A percentile compares a stretch with the other conserved stretches of the same genome.
These are phyloP conservation scores for Yamadazyma laniorum DNA, from an alignment of 805 yeast genomes.

Conservation along the genomic window DNA sequence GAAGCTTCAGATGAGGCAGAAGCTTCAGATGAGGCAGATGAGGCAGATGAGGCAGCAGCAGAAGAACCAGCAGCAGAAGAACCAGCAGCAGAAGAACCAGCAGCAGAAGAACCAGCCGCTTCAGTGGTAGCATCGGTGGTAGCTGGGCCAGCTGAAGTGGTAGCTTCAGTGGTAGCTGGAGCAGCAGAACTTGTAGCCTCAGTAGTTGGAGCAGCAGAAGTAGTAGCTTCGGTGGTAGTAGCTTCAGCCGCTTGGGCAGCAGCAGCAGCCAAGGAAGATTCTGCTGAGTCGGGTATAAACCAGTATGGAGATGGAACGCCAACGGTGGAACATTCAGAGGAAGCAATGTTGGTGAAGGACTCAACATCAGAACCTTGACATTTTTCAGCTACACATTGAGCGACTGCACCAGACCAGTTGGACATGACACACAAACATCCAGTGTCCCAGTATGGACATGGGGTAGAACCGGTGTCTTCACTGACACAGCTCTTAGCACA, in stretches of 20 bases:
- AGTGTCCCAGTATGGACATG: constrained; percentile 48
- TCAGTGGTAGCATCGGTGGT: constrained; percentile 7
- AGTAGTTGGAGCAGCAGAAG: constrained; percentile 5
- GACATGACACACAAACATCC: constrained; percentile 47
- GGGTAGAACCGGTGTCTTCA: constrained; percentile 32
- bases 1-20: constrained; percentile 4
- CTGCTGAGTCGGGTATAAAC: constrained; percentile 29
- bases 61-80: constrained; percentile 6
- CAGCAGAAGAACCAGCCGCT: constrained; percentile 6
- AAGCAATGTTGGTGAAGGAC: constrained; percentile 29
- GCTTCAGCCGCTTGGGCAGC: constrained; percentile 22
- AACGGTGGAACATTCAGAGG: constrained; percentile 27
- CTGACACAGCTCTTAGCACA: constrained; percentile 38
- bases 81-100: constrained; percentile 3
- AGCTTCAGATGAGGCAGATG: constrained; percentile 6
- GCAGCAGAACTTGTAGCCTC: constrained; percentile 6
- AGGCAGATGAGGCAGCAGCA: constrained; percentile 8
- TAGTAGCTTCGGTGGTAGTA: constrained; percentile 9
- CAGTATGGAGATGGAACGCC: constrained; percentile 19
- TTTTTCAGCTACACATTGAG: constrained; percentile 37
- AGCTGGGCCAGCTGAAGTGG: constrained; percentile 9
- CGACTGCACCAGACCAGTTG: constrained; percentile 31
- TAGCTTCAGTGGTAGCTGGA: constrained; percentile 4
- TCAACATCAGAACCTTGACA: constrained; percentile 34
- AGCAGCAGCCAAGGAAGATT: constrained; percentile 15